Conservation (phyloP, 805 yeast genomes). For the Nakazawaea pomicola region DNA sequence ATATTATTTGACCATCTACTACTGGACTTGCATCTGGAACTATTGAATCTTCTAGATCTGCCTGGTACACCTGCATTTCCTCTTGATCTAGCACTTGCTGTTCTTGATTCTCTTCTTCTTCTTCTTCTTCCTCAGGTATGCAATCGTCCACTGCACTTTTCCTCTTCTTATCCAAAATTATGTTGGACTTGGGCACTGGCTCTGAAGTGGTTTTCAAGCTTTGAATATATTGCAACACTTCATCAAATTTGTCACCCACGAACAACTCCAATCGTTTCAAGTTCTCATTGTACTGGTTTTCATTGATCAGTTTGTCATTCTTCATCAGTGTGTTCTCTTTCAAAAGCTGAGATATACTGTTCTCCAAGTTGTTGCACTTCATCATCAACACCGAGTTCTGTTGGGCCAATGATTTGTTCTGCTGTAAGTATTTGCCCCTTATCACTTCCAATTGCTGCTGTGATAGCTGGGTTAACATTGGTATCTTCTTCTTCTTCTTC, state of each 20-base stretch:
- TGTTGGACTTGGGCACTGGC: conserved; percentile 19
- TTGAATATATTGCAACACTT: conserved; percentile 13
- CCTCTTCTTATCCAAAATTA: conserved; percentile 20
- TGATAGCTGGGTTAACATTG: neutral
- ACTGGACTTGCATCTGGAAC: no score
- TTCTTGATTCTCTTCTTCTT: conserved; percentile 27
- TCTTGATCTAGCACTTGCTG: conserved; percentile 11
- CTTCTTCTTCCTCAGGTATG: conserved; percentile 30
- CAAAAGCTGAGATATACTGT: conserved; percentile 40
- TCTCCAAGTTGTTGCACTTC: conserved; percentile 49
- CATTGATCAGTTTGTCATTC: conserved; percentile 25
- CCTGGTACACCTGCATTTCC: neutral
- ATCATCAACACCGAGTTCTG: conserved; percentile 49
- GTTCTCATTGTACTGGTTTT: conserved; percentile 12
- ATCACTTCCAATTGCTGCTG: conserved; percentile 15
- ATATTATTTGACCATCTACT: neutral
- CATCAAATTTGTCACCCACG: conserved; percentile 13
- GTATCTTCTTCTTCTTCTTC: neutral
- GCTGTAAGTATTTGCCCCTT: conserved; percentile 28
- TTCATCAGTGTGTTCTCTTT: conserved; percentile 42
- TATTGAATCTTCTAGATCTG: no score
- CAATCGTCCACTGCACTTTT: conserved; percentile 24
- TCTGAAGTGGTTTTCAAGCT: conserved; percentile 13
- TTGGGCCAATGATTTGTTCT: conserved; percentile 57
- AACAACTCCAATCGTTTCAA: conserved; percentile 13